phyloP scores from a whole-genome alignment of 805 yeast genomes.

The Pichia scutulata region DNA sequence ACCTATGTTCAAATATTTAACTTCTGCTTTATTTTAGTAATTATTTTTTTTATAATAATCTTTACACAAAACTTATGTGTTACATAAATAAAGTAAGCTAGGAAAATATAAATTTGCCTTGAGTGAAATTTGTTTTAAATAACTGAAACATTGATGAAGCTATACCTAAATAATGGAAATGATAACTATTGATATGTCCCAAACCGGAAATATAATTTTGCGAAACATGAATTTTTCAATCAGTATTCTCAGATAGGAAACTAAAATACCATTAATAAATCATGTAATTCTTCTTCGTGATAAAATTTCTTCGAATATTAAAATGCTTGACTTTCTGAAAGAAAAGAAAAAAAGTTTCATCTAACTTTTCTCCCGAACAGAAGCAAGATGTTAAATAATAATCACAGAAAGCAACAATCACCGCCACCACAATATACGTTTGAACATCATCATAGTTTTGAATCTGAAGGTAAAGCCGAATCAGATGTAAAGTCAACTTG shows the following conservation, averaged over 20 bases:
- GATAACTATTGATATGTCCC: constrained; percentile 5
- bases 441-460: not conserved
- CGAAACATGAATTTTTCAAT: constrained; percentile 5
- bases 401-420: not conserved
- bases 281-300: not conserved
- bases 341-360: too few relatives aligned
- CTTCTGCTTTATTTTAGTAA: not conserved
- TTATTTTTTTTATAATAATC: not conserved
- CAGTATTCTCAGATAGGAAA: not conserved
- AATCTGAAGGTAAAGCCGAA: not conserved
- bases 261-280: not conserved
- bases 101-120: too few relatives aligned
- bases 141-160: not conserved
- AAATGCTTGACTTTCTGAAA: too few relatives aligned
- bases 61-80: too few relatives aligned
- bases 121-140: not conserved
- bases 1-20: not conserved
- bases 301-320: not conserved
- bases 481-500: not conserved
- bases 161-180: not conserved
- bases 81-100: too few relatives aligned
- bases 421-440: not conserved
- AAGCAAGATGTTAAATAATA: not conserved
- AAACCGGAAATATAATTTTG: constrained; percentile 4
- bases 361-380: not conserved